Evolutionary conservation across 2,329 filamentous ascomycete genomes (phyloP).

Genomic region (Lasiodiplodia citricola): DNA sequence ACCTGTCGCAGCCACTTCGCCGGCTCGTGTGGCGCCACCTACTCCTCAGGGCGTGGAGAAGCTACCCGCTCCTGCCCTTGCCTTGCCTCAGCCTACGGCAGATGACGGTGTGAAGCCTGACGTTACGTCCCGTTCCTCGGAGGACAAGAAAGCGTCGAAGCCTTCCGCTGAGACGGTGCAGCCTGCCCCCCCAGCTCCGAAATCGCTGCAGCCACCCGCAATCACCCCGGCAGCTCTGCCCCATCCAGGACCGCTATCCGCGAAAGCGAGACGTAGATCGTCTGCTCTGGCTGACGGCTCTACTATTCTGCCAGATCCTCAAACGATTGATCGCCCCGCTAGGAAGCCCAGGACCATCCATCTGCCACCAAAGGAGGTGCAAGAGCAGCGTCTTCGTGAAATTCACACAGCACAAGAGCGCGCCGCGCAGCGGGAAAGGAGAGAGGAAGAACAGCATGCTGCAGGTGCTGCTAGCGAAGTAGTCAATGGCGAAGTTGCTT

Average conservation of each 20-base stretch:
- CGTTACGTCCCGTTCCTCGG: constrained; percentile 26
- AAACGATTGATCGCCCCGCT: constrained; percentile 25
- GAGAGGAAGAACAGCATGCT: constrained; percentile 43
- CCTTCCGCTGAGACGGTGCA: constrained; percentile 17
- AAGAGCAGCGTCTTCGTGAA: constrained; percentile 53
- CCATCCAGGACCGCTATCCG: constrained; percentile 31
- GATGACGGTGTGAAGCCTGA: constrained; percentile 26
- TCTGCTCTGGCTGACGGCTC: constrained; percentile 44
- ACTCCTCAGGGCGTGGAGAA: constrained; percentile 30
- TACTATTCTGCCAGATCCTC: constrained; percentile 36
- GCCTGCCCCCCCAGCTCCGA: background rate
- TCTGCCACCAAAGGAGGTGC: constrained; percentile 56
- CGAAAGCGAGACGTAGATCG: constrained; percentile 34
- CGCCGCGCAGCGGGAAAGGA: constrained; percentile 43
- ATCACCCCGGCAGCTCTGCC: constrained; percentile 9
- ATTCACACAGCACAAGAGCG: constrained; percentile 47
- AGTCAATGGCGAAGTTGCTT: constrained; percentile 42
- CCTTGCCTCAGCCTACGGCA: constrained; percentile 27
- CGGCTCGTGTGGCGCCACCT: background rate
- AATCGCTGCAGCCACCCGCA: background rate
- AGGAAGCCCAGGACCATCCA: constrained; percentile 48
- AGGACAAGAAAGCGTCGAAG: constrained; percentile 32
- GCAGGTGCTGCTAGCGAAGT: constrained; percentile 31
- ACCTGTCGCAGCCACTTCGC: background rate
- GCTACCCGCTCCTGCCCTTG: constrained; percentile 27